Percentiles rank a stretch among this genome's conserved stretches.
Evolutionary conservation across 2,329 filamentous ascomycete genomes (phyloP).

Genomic region (Chaetomium olivaceum): DNA sequence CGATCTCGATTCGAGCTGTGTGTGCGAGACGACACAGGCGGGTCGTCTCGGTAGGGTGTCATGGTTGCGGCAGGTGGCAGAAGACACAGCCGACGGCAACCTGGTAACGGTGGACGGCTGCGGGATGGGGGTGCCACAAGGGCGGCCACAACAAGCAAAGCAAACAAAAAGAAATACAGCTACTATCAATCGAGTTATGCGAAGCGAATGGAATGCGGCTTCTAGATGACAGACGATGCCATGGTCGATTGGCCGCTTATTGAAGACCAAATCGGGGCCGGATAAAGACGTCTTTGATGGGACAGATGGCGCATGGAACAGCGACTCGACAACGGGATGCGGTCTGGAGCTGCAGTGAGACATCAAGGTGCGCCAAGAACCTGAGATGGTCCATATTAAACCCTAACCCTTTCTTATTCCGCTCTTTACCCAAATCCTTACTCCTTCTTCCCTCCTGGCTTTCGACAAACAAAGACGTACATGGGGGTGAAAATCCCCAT

Average conservation of each 20-base stretch:
- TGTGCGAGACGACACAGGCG: slow-evolving; percentile 17
- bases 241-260: slow-evolving; percentile 30
- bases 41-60: slow-evolving; percentile 29
- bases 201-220: slow-evolving; percentile 20
- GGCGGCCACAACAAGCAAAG: slow-evolving; percentile 10
- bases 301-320: not conserved
- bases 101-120: not conserved
- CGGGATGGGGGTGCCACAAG: slow-evolving; percentile 9
- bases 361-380: slow-evolving; percentile 19
- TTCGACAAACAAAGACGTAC: slow-evolving; percentile 26
- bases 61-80: slow-evolving; percentile 19
- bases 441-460: slow-evolving; percentile 13
- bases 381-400: not conserved
- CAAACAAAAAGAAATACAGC: slow-evolving; percentile 4
- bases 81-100: not conserved
- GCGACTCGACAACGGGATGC: not conserved
- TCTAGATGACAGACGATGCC: slow-evolving; percentile 23
- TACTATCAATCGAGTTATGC: slow-evolving; percentile 17
- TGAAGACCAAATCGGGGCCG: slow-evolving; percentile 27
- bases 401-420: slow-evolving; percentile 20
- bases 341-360: slow-evolving; percentile 3
- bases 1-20: slow-evolving; percentile 19
- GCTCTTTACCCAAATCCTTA: not conserved
- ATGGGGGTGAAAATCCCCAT: slow-evolving; percentile 27
- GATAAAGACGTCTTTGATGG: slow-evolving; percentile 20